Percentiles rank a stretch among this genome's conserved stretches.
Evolutionary conservation across 257 asterid species (phyloP).

Genomic region (Knoxia roxburghii): DNA sequence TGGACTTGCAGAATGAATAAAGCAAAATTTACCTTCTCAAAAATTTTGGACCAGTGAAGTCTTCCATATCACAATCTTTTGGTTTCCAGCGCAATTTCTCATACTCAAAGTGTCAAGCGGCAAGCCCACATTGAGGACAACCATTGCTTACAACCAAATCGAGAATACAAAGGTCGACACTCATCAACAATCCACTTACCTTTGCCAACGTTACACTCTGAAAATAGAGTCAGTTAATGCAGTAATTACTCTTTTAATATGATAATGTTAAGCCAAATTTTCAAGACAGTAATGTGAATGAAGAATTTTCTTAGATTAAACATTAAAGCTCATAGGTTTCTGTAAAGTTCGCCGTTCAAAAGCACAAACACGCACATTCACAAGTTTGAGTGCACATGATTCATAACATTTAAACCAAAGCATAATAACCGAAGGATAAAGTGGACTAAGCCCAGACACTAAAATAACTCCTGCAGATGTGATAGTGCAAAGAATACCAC

Average conservation of each 20-base stretch:
- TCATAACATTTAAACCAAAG: no score
- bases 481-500: no score
- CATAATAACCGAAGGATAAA: no score
- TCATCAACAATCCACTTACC: conserved; percentile 83
- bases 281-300: neutral
- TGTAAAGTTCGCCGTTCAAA: neutral
- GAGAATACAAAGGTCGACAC: conserved; percentile 70
- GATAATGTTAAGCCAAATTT: neutral
- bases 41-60: conserved; percentile 47
- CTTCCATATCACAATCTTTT: conserved; percentile 63
- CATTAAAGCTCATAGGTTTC: neutral
- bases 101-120: conserved; percentile 82
- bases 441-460: no score
- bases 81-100: conserved; percentile 87
- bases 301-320: neutral
- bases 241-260: neutral
- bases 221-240: conserved; percentile 18
- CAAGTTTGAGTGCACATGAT: no score
- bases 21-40: conserved; percentile 49
- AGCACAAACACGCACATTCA: neutral
- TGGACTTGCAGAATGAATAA: neutral
- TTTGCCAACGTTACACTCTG: conserved; percentile 64
- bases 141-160: conserved; percentile 84
- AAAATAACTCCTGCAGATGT: no score
- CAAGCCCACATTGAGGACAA: conserved; percentile 96